Base-by-base conservation (phyloP, 2,329 filamentous ascomycete genomes). In the Thelonectria rubi region DNA sequence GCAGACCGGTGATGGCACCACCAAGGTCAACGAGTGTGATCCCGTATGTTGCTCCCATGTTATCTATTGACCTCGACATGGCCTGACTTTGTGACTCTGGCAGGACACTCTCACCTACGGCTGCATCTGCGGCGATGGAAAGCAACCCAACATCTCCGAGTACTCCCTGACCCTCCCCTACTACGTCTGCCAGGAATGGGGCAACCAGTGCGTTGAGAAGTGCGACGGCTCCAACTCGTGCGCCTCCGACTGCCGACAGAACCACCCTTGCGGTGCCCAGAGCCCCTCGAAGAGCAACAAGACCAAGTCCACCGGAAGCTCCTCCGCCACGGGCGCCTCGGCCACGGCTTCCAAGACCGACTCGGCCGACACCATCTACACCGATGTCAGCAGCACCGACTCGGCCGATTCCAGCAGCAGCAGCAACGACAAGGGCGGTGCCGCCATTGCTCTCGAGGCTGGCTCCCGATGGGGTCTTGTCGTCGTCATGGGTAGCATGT, bases 81-180 rank as follows among this genome's bases (percentile, higher is more conserved):
- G 34, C 15, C 51, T 62, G 26, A 62, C 48, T 15, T 30, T 30
- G 26, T 55, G 26, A 60, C 24, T n/a, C 20, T 26, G 21, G 40
- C 42, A 89, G 86, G 72, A 82, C 53, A 79, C 81, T 18, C 83
- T 94, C 51, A 82, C 79, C n/a, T 94, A 90, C 78, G 81, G 83
- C 65, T 95, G 91, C 76, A 81, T 92, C 69, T 95, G 91, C 80
- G 82, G 83, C 65, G 83, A 90, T 73, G 85, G 86, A 74, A 75
- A 83, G 64, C 78, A 84, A 54, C 91, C 91, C 68, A 93, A 94
- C 78, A 78, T 92, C 50, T 87, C 89, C 72, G 84, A 94, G 77
- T 95, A 90, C 84, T 89, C 88, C 18, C 83, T 92, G 69, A 94
- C 91, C 1, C 81, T 95, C 24, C 91, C 92, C 34, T 94, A 87